Evolutionary conservation across 2,329 filamentous ascomycete species (phyloP), one percentile per base, ranked within the genome.

Genomic region (Fusarium humuli): DNA sequence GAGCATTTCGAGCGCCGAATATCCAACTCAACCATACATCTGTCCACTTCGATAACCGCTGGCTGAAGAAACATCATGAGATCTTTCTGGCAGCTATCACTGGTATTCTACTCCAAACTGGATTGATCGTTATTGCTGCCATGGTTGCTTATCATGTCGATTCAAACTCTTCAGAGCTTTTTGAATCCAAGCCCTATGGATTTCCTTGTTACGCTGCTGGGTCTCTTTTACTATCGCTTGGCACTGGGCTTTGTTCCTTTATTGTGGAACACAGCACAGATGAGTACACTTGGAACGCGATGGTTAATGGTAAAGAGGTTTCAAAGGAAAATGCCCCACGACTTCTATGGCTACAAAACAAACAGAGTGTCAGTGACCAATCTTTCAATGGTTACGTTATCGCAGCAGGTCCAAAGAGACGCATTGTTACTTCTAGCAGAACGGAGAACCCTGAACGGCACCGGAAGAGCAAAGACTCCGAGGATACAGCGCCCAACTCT

Each of bases 91-190:
- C 49, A 6, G 29, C 12, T 5, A 2, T 30, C 6, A 3, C 29
- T 3, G 29, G 29, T 7, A 6, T 45, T 10, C 8, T 59, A 1
- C 5, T 55, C 1, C 40, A 56, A 0, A 5, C 5, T 1, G 44
- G 29, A 6, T 27, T 59, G 14, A 40, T 55, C 1, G 4, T 14
- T 1, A 40, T 59, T 12, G 49, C 49, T 3, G 30, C 3, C 0
- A 23, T 30, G 0, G 3, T 40, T 8, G 14, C 40, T 0, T 45
- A 30, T 8, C 12, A 5, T 0, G 1, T 30, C 10, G 13, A 12
- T 30, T 12, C 29, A 3, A 30, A 7, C 10, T 13, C 29, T 3
- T 13, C 29, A 2, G 1, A 6, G 1, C 16, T 20, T 0, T 59
- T 37, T n/a, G 20, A 46, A 7, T 5, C 25, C 10, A 6, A 56